Conservation (phyloP, 768 basidiomycete species). For the Termitomyces sp. region DNA sequence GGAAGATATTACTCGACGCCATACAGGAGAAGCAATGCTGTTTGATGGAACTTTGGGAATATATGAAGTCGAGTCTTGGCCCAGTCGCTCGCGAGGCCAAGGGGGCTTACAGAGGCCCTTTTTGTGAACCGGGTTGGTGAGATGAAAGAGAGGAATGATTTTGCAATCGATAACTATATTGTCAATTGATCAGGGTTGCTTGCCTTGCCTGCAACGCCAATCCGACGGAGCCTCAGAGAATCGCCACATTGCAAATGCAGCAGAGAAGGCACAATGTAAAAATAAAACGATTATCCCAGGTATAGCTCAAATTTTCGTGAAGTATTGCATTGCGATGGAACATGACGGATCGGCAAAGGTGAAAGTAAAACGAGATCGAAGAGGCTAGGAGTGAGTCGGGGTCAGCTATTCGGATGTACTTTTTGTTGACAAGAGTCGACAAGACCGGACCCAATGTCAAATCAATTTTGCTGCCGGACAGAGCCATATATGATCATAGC, state of each 20-base stretch:
- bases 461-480: too few species aligned
- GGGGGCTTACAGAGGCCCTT: too few species aligned
- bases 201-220: conserved; percentile 5
- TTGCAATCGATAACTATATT: conserved; percentile 21
- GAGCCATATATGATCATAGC: too few species aligned
- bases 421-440: neutral
- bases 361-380: neutral
- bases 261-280: conserved; percentile 2
- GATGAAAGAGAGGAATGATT: conserved; percentile 18
- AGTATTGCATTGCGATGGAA: too few species aligned
- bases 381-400: neutral
- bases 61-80: too few species aligned
- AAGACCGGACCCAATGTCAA: too few species aligned
- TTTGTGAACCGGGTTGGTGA: neutral
- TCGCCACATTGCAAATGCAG: conserved; percentile 12
- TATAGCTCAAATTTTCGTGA: conserved; percentile 18
- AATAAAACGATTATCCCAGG: conserved; percentile 22
- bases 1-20: conserved; percentile 3
- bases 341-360: conserved; percentile 1
- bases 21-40: conserved; percentile 15
- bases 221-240: too few species aligned
- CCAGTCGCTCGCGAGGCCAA: too few species aligned
- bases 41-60: conserved; percentile 15
- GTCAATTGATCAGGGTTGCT: conserved; percentile 7
- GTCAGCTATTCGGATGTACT: neutral